Percentiles rank a stretch among this genome's conserved stretches.
phyloP scores from a whole-genome alignment of 2,329 filamentous ascomycete species.

The Biscogniauxia sp. region DNA sequence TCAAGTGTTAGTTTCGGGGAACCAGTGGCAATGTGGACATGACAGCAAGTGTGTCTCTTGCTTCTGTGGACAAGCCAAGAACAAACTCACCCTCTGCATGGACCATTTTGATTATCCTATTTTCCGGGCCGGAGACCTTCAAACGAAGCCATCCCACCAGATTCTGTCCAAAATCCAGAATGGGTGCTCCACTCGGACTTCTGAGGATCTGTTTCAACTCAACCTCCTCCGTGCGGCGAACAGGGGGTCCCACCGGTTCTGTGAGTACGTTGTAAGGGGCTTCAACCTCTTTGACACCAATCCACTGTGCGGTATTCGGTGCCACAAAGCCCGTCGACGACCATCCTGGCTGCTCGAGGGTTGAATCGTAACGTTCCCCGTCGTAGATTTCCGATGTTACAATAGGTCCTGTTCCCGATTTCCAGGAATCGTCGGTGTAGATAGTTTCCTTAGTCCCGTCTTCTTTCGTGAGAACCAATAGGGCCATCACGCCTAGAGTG shows the following conservation, averaged over 20 bases:
- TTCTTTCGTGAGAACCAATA: conserved; percentile 25
- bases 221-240: conserved; percentile 29
- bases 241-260: conserved; percentile 34
- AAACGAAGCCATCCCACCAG: conserved; percentile 41
- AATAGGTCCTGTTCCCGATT: conserved; percentile 23
- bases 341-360: conserved; percentile 25
- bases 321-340: conserved; percentile 17
- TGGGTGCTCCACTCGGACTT: conserved; percentile 40
- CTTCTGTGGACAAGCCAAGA: conserved; percentile 46
- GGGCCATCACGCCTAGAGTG: conserved; percentile 29
- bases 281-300: conserved; percentile 21
- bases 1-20: neutral
- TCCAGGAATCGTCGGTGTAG: conserved; percentile 33
- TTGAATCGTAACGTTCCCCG: conserved; percentile 33
- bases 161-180: conserved; percentile 52
- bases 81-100: conserved; percentile 47
- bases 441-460: conserved; percentile 21
- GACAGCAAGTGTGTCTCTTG: conserved; percentile 47
- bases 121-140: conserved; percentile 33
- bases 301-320: conserved; percentile 35
- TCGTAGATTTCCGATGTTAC: conserved; percentile 29
- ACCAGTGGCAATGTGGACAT: conserved; percentile 31
- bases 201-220: conserved; percentile 26
- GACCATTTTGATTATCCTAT: conserved; percentile 42
- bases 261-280: conserved; percentile 24